Conservation (phyloP, 805 yeast genomes). For the Nakazawaea siamensis region DNA sequence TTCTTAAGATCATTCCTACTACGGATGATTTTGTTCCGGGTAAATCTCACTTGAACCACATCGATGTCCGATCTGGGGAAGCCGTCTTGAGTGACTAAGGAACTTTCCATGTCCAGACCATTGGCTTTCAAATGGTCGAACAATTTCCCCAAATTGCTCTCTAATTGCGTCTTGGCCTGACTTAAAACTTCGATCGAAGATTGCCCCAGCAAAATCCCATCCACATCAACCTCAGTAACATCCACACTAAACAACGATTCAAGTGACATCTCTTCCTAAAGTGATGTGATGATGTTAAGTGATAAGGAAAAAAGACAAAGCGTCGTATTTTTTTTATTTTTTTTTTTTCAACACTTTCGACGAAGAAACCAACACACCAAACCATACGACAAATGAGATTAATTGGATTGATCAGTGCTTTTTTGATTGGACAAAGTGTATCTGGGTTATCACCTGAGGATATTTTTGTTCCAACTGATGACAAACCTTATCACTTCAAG, state of each 20-base stretch:
- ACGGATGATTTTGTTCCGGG: conserved; percentile 57
- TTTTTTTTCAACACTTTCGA: no score
- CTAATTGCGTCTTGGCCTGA: conserved; percentile 29
- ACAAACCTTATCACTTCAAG: conserved; percentile 34
- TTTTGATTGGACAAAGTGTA: not conserved
- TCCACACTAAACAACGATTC: conserved; percentile 3
- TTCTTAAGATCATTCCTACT: conserved; percentile 60
- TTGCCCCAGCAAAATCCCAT: conserved; percentile 1
- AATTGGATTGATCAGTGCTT: conserved; percentile 1
- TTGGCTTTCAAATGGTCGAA: conserved; percentile 36
- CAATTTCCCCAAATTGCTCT: conserved; percentile 29
- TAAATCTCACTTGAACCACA: conserved; percentile 55
- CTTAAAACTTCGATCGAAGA: conserved; percentile 15
- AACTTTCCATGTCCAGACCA: conserved; percentile 53
- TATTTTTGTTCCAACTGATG: conserved; percentile 23
- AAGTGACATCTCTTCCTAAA: conserved; percentile 1
- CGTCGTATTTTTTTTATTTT: no score
- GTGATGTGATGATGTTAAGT: no score
- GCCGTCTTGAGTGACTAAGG: conserved; percentile 64
- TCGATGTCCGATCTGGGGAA: conserved; percentile 83
- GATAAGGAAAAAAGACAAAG: no score
- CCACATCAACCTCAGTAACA: conserved; percentile 13
- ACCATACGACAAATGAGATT: no score
- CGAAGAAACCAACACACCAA: no score
- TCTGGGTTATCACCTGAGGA: conserved; percentile 12